Percentiles rank a stretch among this genome's conserved stretches.
Evolutionary conservation across 208 protist species (phyloP).

Genomic region (Naegleria lovaniensis): DNA sequence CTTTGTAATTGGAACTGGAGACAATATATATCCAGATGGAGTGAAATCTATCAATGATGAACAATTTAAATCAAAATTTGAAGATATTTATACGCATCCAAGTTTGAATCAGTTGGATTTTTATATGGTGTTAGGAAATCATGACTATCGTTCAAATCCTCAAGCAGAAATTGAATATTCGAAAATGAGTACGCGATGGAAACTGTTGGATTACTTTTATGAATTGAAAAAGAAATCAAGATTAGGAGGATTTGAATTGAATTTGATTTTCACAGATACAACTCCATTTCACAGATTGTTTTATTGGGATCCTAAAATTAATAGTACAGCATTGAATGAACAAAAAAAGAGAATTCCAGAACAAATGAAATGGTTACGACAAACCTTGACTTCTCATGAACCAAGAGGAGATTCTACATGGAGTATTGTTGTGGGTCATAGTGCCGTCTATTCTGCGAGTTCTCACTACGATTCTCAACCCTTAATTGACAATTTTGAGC

Average conservation of each 20-base stretch:
- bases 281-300: background rate
- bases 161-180: background rate
- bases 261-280: background rate
- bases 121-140: conserved; percentile 15
- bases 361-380: background rate
- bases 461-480: background rate
- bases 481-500: background rate
- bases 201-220: background rate
- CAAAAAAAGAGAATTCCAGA: background rate
- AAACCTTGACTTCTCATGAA: background rate
- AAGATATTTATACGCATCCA: conserved; percentile 17
- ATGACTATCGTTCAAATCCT: background rate
- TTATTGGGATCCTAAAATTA: background rate
- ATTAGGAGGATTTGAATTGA: background rate
- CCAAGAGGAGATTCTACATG: conserved; percentile 30
- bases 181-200: background rate
- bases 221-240: background rate
- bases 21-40: conserved; percentile 12
- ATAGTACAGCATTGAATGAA: background rate
- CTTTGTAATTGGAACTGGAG: conserved; percentile 21
- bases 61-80: conserved; percentile 16
- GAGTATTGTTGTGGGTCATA: conserved; percentile 40
- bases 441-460: conserved; percentile 35
- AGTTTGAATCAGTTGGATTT: background rate
- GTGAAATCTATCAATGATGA: background rate